phyloP scores from a whole-genome alignment of 345 rosid genomes.

The Diplotaxis tenuifolia region DNA sequence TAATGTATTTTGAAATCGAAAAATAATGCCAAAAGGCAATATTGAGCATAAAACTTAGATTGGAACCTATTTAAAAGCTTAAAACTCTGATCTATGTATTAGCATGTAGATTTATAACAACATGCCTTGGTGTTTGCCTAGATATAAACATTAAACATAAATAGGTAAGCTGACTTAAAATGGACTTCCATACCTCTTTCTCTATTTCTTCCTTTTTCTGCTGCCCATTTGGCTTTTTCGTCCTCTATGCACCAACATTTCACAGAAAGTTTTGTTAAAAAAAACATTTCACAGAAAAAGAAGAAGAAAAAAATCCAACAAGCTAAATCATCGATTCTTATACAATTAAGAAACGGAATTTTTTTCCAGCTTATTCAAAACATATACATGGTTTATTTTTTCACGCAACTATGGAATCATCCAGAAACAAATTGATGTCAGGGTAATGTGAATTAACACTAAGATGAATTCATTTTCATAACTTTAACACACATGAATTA shows the following conservation, averaged over 20 bases:
- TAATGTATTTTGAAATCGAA: neutral
- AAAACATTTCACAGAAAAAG: neutral
- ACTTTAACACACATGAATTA: neutral
- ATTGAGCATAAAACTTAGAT: neutral
- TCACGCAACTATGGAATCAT: neutral
- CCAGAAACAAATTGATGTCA: neutral
- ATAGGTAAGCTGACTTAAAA: slow-evolving; percentile 22
- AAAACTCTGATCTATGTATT: slow-evolving; percentile 1
- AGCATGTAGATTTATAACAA: slow-evolving; percentile 5
- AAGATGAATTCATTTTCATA: neutral
- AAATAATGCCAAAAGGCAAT: neutral
- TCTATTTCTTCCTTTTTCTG: slow-evolving; percentile 72
- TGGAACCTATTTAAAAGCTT: neutral
- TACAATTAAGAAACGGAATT: neutral
- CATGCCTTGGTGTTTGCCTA: slow-evolving; percentile 32
- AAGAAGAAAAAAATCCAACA: neutral
- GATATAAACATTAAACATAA: neutral
- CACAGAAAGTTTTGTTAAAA: neutral
- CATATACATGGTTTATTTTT: neutral
- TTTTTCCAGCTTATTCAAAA: neutral
- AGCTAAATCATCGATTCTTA: neutral
- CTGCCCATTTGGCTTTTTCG: slow-evolving; percentile 60
- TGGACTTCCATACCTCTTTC: slow-evolving; percentile 66
- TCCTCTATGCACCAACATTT: slow-evolving; percentile 46
- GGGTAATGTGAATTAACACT: neutral